Conservation (phyloP, 179 eudicot species). For the Camellia oleifera region DNA sequence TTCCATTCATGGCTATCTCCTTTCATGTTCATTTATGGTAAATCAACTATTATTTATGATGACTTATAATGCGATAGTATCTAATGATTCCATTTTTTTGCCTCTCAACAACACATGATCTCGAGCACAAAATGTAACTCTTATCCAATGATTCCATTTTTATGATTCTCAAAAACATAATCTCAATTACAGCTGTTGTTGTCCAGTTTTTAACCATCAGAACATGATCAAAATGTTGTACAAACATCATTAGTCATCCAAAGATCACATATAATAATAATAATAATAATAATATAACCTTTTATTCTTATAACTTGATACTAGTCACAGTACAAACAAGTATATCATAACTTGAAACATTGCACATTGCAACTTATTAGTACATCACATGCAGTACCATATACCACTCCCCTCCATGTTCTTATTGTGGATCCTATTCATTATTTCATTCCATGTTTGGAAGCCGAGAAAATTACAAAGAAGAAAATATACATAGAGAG, state of each 20-base stretch:
- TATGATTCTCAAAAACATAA: not conserved
- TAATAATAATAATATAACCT: not conserved
- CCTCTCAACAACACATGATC: not conserved
- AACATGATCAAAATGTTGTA: not conserved
- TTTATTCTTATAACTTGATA: conserved; percentile 1
- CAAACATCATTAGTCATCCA: not conserved
- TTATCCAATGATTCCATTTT: too few species aligned
- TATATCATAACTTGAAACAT: not conserved
- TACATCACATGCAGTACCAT: not conserved
- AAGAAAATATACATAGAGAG: not conserved
- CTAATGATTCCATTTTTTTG: not conserved
- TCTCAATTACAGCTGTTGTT: not conserved
- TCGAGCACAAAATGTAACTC: not conserved
- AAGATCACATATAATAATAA: not conserved
- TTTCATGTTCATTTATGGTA: too few species aligned
- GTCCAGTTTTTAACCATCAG: not conserved
- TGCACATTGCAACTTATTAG: not conserved
- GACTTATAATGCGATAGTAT: too few species aligned
- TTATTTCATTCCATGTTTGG: not conserved
- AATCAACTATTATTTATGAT: too few species aligned
- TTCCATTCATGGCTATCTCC: too few species aligned
- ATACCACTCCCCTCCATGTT: not conserved
- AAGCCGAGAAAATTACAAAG: not conserved
- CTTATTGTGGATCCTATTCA: not conserved
- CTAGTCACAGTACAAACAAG: not conserved